Base-by-base conservation (phyloP, 1,139 yeast species). In the Citeromyces siamensis region DNA sequence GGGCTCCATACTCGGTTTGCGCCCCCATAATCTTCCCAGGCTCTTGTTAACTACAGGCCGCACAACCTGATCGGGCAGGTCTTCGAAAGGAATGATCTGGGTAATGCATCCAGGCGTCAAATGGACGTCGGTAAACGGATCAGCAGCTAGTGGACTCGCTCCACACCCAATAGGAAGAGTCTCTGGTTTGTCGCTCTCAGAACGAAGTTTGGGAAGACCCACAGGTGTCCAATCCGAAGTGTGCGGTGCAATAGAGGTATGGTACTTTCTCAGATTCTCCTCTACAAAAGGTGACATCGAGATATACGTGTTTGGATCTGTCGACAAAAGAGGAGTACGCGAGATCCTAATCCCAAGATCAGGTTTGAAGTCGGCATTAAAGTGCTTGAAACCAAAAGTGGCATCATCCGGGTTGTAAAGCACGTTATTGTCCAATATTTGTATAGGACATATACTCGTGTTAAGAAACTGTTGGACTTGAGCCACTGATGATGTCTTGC, bases 31-130 rank as follows among this genome's bases (percentile, higher is more conserved):
- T 21, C 29, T 27, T 21, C 35, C 35, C 22, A 20, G 17, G 23
- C 27, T 23, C 12, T 22, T 16, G 29, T n/a, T 16, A 10, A 17
- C 7, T 5, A 22, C 10, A 8, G 21, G 29, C 28, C 13, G 28
- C 6, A 23, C n/a, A 5, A n/a, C 14, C 9, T 23, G 28, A 7
- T 19, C 12, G 9, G 26, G 26, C 13, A 13, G 19, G 13, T 37
- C 40, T 9, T 19, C n/a, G 10, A 46, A 49, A 33, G 42, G 43
- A 17, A 50, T 46, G 6, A 51, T 43, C 12, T 39, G 37, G 2
- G 66, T 53, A 21, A 68, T 44, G 45, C 78, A 71, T 0, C 80
- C 77, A 0, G 79, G 78, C 33, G 67, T 71, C 40, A 71, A 51
- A 45, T 66, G 72, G 16, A 71, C 73, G 35, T 60, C 56, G 40